phyloP scores from a whole-genome alignment of 345 rosid genomes.

The Populus davidiana region DNA sequence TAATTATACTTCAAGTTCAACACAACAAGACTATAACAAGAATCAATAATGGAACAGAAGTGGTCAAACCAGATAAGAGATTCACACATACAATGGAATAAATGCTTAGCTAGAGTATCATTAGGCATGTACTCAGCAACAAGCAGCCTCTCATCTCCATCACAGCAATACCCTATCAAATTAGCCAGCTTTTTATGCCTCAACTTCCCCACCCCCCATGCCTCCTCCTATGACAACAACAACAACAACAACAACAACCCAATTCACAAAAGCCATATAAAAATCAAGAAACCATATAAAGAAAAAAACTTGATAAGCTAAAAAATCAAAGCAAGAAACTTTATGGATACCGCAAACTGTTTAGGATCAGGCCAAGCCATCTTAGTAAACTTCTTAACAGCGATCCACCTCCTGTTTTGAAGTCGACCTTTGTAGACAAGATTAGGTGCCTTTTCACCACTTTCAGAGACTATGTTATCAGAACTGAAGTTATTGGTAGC shows the following conservation, averaged over 20 bases:
- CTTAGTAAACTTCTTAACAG: conserved; percentile 76
- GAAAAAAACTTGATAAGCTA: not conserved
- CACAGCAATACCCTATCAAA: conserved; percentile 96
- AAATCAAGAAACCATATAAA: not conserved
- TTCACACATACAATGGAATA: conserved; percentile 69
- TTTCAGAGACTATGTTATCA: conserved; percentile 66
- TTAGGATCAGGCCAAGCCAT: conserved; percentile 84
- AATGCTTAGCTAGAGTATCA: conserved; percentile 94
- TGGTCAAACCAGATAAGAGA: not conserved
- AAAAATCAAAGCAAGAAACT: not conserved
- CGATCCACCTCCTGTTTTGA: conserved; percentile 69
- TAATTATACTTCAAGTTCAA: not conserved
- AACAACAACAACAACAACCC: conserved; percentile 14
- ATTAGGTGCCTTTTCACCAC: conserved; percentile 57
- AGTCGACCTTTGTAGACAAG: conserved; percentile 68
- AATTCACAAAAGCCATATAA: conserved; percentile 11
- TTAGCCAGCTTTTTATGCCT: conserved; percentile 79
- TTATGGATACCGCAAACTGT: conserved; percentile 54
- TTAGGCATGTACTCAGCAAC: conserved; percentile 98
- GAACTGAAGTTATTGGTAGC: conserved; percentile 71
- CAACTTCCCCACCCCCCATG: conserved; percentile 83
- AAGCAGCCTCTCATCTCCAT: conserved; percentile 94
- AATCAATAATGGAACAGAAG: not conserved
- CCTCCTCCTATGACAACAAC: conserved; percentile 66
- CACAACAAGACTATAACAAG: not conserved